These are phyloP conservation scores for Fraxinus floribunda DNA, from an alignment of 305 asterid species.

Conservation along the genomic window DNA sequence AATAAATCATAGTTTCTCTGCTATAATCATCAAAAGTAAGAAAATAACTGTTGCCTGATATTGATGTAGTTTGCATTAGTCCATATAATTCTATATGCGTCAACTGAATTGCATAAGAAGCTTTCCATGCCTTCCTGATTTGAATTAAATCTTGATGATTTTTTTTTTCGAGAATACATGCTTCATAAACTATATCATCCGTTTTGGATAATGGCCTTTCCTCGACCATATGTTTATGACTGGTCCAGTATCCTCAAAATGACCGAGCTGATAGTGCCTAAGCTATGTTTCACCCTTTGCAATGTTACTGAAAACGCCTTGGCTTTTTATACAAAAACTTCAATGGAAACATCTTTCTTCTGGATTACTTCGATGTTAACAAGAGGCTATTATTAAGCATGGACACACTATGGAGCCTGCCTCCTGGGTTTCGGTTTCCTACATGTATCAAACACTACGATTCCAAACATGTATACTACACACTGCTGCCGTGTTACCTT, in stretches of 20 bases:
- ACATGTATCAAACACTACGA: neutral
- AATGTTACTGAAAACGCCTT: neutral
- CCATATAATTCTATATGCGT: neutral
- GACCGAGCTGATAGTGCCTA: neutral
- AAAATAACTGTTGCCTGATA: neutral
- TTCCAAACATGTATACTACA: neutral
- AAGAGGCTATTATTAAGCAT: neutral
- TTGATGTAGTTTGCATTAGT: neutral
- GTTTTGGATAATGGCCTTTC: neutral
- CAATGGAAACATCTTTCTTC: neutral
- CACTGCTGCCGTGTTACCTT: neutral
- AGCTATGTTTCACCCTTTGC: neutral
- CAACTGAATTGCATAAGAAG: neutral
- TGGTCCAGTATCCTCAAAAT: neutral
- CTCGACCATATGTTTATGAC: neutral
- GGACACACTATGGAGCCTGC: neutral
- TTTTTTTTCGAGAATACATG: neutral
- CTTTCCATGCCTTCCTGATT: neutral
- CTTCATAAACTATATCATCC: neutral
- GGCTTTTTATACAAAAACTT: neutral
- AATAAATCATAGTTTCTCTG: neutral
- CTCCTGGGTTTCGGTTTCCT: neutral
- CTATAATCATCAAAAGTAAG: neutral
- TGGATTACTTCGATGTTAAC: neutral
- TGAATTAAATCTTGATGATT: neutral